A percentile compares a stretch with the other conserved stretches of the same genome.
Evolutionary conservation across 768 basidiomycete genomes (phyloP).

Genomic region (Suillus cothurnatus): DNA sequence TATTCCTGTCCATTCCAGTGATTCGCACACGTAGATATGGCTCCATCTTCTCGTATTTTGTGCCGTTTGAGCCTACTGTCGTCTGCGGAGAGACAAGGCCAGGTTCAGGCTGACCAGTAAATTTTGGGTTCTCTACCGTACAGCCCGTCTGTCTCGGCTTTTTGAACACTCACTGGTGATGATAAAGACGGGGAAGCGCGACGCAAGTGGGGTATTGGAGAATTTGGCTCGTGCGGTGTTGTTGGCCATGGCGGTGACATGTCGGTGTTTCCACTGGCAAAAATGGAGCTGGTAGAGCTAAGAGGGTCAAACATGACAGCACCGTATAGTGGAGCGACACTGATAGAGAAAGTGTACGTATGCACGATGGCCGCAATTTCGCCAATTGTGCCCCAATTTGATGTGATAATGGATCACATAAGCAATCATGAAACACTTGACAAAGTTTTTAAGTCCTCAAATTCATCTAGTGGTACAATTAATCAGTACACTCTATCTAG

Average conservation of each 20-base stretch:
- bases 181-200: conserved; percentile 57
- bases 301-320: conserved; percentile 73
- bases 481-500: neutral
- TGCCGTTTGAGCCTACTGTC: conserved; percentile 66
- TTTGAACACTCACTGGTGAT: conserved; percentile 46
- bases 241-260: conserved; percentile 75
- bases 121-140: conserved; percentile 85
- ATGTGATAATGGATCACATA: conserved; percentile 2
- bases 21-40: conserved; percentile 90
- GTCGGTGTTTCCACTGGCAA: conserved; percentile 50
- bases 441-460: neutral
- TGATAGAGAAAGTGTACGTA: neutral
- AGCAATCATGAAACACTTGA: neutral
- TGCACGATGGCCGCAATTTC: neutral
- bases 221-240: conserved; percentile 71
- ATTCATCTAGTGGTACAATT: neutral
- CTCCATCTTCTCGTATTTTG: conserved; percentile 71
- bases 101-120: conserved; percentile 82
- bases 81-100: conserved; percentile 80
- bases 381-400: neutral
- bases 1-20: conserved; percentile 90
- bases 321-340: neutral
- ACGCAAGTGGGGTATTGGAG: conserved; percentile 71
- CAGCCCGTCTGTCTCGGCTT: conserved; percentile 54
- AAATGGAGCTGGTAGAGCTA: conserved; percentile 52